phyloP scores from a whole-genome alignment of 2,329 filamentous ascomycete species.

The Cladophialophora exuberans region DNA sequence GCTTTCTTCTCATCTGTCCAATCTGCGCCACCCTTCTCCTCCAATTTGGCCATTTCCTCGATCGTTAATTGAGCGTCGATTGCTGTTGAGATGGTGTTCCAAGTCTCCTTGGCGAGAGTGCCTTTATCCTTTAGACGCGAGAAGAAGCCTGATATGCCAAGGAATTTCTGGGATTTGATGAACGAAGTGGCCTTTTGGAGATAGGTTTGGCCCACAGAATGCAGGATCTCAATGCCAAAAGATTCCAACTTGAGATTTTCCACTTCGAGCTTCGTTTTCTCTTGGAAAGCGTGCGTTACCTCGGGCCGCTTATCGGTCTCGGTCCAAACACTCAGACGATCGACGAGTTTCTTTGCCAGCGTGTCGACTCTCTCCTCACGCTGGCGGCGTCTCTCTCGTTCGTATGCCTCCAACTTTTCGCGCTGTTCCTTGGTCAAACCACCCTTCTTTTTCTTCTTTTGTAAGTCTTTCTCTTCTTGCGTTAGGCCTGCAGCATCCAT shows the following conservation, averaged over 20 bases:
- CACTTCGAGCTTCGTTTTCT: conserved; percentile 91
- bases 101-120: conserved; percentile 94
- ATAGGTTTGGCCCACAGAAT: conserved; percentile 92
- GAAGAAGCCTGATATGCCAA: conserved; percentile 95
- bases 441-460: conserved; percentile 86
- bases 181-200: conserved; percentile 83
- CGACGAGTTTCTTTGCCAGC: conserved; percentile 80
- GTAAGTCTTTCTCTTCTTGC: conserved; percentile 73
- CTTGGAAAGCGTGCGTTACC: conserved; percentile 86
- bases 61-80: conserved; percentile 98
- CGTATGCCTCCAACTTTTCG: conserved; percentile 86
- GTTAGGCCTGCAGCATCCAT: conserved; percentile 67
- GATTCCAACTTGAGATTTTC: conserved; percentile 99
- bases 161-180: conserved; percentile 93
- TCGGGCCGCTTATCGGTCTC: conserved; percentile 89
- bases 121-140: conserved; percentile 94
- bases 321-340: conserved; percentile 92
- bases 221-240: conserved; percentile 93
- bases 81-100: conserved; percentile 94
- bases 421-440: conserved; percentile 88
- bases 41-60: conserved; percentile 97
- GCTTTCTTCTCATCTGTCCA: conserved; percentile 98
- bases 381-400: conserved; percentile 79
- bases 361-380: conserved; percentile 89
- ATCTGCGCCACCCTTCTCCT: conserved; percentile 91